A percentile compares a stretch with the other conserved stretches of the same genome.
Evolutionary conservation across 2,329 filamentous ascomycete species (phyloP).

Genomic region (Aureobasidium melanogenum): DNA sequence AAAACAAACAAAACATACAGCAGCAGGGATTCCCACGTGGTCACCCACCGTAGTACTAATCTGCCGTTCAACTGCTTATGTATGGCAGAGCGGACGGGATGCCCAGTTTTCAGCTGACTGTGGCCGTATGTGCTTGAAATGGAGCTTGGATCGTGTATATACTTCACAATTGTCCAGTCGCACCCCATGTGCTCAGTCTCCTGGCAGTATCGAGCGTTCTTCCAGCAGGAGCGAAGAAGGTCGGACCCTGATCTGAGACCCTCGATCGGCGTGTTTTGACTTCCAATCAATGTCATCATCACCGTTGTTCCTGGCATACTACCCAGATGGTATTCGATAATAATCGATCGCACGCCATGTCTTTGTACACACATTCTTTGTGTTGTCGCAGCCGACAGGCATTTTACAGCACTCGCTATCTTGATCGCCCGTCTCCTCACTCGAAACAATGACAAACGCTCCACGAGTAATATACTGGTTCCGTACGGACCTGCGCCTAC

Average conservation of each 20-base stretch:
- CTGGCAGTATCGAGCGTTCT: not conserved
- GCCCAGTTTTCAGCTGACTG: no score
- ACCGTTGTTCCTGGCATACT: not conserved
- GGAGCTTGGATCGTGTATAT: no score
- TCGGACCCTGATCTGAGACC: not conserved
- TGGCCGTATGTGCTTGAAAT: no score
- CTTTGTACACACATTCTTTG: not conserved
- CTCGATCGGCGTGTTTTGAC: not conserved
- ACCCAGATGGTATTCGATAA: not conserved
- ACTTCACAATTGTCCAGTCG: no score
- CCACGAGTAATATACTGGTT: constrained; percentile 68
- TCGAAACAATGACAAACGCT: constrained; percentile 18
- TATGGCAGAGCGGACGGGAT: no score
- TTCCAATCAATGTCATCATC: constrained; percentile 9
- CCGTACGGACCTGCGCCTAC: constrained; percentile 65
- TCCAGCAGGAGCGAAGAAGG: not conserved
- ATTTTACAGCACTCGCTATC: not conserved
- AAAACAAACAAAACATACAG: no score
- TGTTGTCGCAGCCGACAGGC: not conserved
- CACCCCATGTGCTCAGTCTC: not conserved
- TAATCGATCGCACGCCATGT: not conserved
- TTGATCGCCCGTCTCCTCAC: no score
- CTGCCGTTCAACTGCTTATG: no score
- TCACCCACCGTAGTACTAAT: no score
- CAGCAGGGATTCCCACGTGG: no score